These are phyloP conservation scores for Orbilia javanica DNA, from an alignment of 2,329 filamentous ascomycete genomes.

Conservation along the genomic window DNA sequence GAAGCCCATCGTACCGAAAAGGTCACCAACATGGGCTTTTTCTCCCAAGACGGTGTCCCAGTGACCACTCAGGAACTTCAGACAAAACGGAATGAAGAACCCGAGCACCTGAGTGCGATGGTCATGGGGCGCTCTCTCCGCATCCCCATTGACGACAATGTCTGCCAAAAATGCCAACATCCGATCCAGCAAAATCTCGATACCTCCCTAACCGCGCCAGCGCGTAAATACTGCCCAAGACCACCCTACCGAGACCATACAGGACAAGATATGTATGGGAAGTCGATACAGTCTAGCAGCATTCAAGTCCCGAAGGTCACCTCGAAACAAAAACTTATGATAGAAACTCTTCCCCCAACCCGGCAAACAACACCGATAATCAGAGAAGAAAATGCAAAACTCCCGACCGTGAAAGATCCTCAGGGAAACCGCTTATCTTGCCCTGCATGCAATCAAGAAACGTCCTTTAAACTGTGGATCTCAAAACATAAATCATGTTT, in stretches of 20 bases:
- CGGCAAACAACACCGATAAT: constrained; percentile 43
- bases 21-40: constrained; percentile 53
- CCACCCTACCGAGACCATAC: constrained; percentile 32
- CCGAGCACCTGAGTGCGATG: constrained; percentile 46
- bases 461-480: constrained; percentile 53
- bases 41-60: constrained; percentile 50
- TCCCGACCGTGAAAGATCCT: constrained; percentile 43
- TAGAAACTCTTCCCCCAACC: constrained; percentile 14
- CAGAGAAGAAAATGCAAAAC: constrained; percentile 46
- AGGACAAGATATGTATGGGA: constrained; percentile 55
- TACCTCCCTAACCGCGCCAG: constrained; percentile 30
- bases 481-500: constrained; percentile 47
- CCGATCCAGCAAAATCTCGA: constrained; percentile 43
- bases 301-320: constrained; percentile 43
- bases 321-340: constrained; percentile 40
- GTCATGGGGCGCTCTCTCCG: constrained; percentile 51
- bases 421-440: constrained; percentile 40
- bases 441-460: constrained; percentile 41
- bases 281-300: constrained; percentile 35
- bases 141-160: constrained; percentile 43
- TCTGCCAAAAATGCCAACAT: constrained; percentile 56
- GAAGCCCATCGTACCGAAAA: constrained; percentile 56
- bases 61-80: constrained; percentile 49
- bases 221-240: constrained; percentile 44
- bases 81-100: constrained; percentile 43